Conservation (phyloP, 208 protist species). For the Strigomonas galati region DNA sequence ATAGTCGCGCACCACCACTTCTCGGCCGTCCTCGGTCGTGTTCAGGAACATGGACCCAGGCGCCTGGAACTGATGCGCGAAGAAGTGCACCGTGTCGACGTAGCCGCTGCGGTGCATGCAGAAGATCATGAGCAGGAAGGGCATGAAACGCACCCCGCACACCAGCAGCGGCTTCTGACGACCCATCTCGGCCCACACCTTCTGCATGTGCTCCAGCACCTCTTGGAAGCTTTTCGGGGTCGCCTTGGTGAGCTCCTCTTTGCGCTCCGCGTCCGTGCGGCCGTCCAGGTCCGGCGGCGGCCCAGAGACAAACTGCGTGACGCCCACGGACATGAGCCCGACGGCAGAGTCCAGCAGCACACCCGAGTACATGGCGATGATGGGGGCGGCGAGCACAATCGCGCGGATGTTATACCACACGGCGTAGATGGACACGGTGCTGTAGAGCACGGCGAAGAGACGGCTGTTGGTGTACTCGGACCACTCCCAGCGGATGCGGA, state of each 20-base stretch:
- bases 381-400: slow-evolving; percentile 51
- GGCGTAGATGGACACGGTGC: slow-evolving; percentile 39
- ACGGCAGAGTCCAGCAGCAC: slow-evolving; percentile 29
- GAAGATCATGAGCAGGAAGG: slow-evolving; percentile 3
- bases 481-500: not conserved
- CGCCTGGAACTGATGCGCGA: slow-evolving; percentile 11
- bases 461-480: slow-evolving; percentile 12
- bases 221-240: not conserved
- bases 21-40: slow-evolving; percentile 17
- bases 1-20: slow-evolving; percentile 96
- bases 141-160: not conserved
- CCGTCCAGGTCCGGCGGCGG: slow-evolving; percentile 14
- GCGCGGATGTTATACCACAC: too few relatives aligned
- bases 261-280: not conserved
- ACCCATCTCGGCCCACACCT: not conserved
- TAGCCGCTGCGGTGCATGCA: not conserved
- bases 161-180: too few relatives aligned
- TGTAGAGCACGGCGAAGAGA: slow-evolving; percentile 46
- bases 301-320: slow-evolving; percentile 26
- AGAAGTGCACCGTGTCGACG: not conserved
- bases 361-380: slow-evolving; percentile 64
- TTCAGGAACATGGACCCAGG: slow-evolving; percentile 26
- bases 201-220: too few relatives aligned
- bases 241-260: not conserved
- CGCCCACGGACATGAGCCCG: not conserved